A percentile compares a stretch with the other conserved stretches of the same genome.
Evolutionary conservation across 2,329 filamentous ascomycete species (phyloP).

Genomic region (Penicillium oxalicum): DNA sequence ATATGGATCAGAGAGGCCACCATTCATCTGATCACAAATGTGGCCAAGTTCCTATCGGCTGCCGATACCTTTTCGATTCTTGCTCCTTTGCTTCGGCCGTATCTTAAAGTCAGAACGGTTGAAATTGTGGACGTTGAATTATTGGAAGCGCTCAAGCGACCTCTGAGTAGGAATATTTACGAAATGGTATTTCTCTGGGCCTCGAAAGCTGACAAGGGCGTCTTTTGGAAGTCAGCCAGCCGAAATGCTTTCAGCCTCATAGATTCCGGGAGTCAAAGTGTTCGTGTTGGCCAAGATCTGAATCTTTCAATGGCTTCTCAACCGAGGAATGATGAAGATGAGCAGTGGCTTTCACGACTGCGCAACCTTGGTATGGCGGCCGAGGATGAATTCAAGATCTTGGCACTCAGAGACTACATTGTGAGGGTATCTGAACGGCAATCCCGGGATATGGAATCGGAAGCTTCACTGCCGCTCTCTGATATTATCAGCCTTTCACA

Average conservation of each 20-base stretch:
- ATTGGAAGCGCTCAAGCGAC: constrained; percentile 75
- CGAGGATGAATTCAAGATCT: constrained; percentile 85
- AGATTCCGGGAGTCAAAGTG: constrained; percentile 51
- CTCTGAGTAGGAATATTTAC: constrained; percentile 70
- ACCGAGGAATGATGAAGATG: constrained; percentile 82
- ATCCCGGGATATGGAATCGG: constrained; percentile 44
- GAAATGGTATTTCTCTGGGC: constrained; percentile 87
- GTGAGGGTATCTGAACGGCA: constrained; percentile 76
- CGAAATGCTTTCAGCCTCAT: constrained; percentile 65
- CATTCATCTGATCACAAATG: constrained; percentile 72
- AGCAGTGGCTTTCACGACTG: constrained; percentile 81
- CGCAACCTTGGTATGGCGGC: constrained; percentile 72
- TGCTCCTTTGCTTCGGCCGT: constrained; percentile 71
- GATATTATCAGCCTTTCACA: constrained; percentile 69
- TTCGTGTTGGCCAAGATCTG: constrained; percentile 46
- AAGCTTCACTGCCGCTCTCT: constrained; percentile 49
- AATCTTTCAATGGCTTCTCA: constrained; percentile 52
- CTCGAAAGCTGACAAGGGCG: constrained; percentile 66
- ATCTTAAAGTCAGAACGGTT: constrained; percentile 67
- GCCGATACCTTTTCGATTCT: constrained; percentile 82
- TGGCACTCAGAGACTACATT: constrained; percentile 83
- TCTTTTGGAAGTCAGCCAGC: constrained; percentile 79
- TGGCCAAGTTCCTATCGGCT: constrained; percentile 66
- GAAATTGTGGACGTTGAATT: constrained; percentile 67
- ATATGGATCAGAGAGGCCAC: constrained; percentile 91